Base-by-base conservation (phyloP, 2,329 filamentous ascomycete genomes). In the Xylaria sp. region DNA sequence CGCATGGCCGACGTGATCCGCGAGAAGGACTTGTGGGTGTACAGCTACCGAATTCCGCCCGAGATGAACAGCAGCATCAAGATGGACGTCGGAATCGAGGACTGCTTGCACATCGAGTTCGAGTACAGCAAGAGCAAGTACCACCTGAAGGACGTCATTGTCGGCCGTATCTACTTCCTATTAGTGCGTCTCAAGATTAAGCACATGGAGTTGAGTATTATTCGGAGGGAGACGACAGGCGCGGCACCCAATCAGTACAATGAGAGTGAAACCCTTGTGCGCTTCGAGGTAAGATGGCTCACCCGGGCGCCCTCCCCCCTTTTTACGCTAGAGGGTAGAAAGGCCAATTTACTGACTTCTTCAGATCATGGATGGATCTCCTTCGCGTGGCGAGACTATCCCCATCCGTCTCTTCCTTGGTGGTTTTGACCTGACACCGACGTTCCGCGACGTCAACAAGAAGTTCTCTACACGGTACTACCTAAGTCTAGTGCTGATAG, bases 61-160 rank as follows among this genome's bases (percentile, higher is more conserved):
- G 94, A 99, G 84, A 95, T 92, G 75, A 99, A 97, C 80, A 92
- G 87, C 76, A 92, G 90, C 64, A 99, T 99, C 81, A 99, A 99
- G 84, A 99, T 99, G 94, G 94, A 99, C 72, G 94, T 99, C 55
- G 94, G 94, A 53, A 99, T 99, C 70, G 94, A 99, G 77, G 95
- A 99, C 78, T 99, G 94, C 73, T 80, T 99, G 65, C 94, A 99
- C 76, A 99, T 99, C 64, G 94, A 99, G 75, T 99, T 99, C 67
- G 94, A 99, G 76, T 99, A 99, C 78, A 96, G 90, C 75, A 99
- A 99, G 81, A 94, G 88, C 73, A 97, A 97, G 77, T 99, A 99
- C 76, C 94, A 99, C 69, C 84, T 99, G 55, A 99, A 99, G 77
- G 94, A 99, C 73, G 94, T 99, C 61, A 99, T 99, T 64, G 94